phyloP scores from a whole-genome alignment of 2,329 filamentous ascomycete species.

The Colletotrichum costaricense region DNA sequence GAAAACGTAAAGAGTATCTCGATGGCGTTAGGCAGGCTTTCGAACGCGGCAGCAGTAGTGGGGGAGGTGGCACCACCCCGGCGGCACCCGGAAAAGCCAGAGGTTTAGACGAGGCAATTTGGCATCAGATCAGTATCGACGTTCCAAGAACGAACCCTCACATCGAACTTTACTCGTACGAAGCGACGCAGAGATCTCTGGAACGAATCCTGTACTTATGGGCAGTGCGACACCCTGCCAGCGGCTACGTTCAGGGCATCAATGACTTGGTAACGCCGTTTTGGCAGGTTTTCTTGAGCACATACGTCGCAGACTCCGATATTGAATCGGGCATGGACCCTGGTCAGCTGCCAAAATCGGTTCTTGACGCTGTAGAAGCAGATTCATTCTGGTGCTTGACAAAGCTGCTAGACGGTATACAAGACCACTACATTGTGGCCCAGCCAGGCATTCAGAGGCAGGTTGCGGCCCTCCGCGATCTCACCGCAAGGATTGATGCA shows the following conservation, averaged over 20 bases:
- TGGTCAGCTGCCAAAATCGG: slow-evolving; percentile 88
- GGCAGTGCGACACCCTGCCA: slow-evolving; percentile 97
- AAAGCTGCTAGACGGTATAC: slow-evolving; percentile 97
- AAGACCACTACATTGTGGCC: slow-evolving; percentile 98
- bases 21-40: slow-evolving; percentile 86
- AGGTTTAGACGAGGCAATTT: slow-evolving; percentile 94
- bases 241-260: slow-evolving; percentile 98
- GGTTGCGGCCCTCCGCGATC: slow-evolving; percentile 86
- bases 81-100: slow-evolving; percentile 57
- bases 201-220: slow-evolving; percentile 97
- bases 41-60: slow-evolving; percentile 61
- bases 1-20: slow-evolving; percentile 96
- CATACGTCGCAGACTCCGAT: slow-evolving; percentile 94
- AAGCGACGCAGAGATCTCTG: slow-evolving; percentile 92
- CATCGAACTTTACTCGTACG: slow-evolving; percentile 93
- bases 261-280: slow-evolving; percentile 98
- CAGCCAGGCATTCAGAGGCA: slow-evolving; percentile 97
- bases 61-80: slow-evolving; percentile 51
- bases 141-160: slow-evolving; percentile 96
- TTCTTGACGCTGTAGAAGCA: slow-evolving; percentile 95
- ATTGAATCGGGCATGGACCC: slow-evolving; percentile 97
- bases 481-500: slow-evolving; percentile 90
- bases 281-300: slow-evolving; percentile 95
- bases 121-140: slow-evolving; percentile 99
- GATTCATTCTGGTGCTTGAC: slow-evolving; percentile 99